Conservation (phyloP, 2,329 filamentous ascomycete species). For the Claviceps quebecensis region DNA sequence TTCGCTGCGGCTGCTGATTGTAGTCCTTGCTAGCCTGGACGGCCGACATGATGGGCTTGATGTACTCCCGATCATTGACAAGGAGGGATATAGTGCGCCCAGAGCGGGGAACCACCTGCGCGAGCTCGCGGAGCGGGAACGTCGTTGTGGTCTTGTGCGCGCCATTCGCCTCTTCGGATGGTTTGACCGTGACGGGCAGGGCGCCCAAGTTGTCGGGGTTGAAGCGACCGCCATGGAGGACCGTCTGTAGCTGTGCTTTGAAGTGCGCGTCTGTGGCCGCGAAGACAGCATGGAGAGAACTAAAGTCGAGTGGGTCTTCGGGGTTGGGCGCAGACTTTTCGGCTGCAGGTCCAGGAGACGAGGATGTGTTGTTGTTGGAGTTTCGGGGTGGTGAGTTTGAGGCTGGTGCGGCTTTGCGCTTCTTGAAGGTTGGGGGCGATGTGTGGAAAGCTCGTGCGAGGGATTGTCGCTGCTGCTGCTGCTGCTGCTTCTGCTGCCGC, state of each 20-base stretch:
- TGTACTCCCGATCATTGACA: slow-evolving; percentile 27
- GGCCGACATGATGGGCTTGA: slow-evolving; percentile 42
- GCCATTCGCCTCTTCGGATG: slow-evolving; percentile 5
- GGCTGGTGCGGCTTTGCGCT: slow-evolving; percentile 22
- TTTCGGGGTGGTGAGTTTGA: slow-evolving; percentile 15
- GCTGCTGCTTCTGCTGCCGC: neutral
- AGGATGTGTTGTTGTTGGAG: slow-evolving; percentile 8
- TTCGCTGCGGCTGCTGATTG: slow-evolving; percentile 47
- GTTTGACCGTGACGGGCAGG: slow-evolving; percentile 26
- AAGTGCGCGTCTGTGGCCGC: slow-evolving; percentile 27
- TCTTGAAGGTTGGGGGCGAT: slow-evolving; percentile 20
- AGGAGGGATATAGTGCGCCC: slow-evolving; percentile 27
- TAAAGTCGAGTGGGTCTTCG: slow-evolving; percentile 34
- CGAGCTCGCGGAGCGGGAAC: slow-evolving; percentile 41
- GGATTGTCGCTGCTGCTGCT: neutral
- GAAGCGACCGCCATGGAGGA: slow-evolving; percentile 34
- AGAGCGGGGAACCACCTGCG: slow-evolving; percentile 35
- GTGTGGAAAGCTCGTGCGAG: slow-evolving; percentile 14
- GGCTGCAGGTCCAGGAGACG: slow-evolving; percentile 9
- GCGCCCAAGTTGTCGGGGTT: slow-evolving; percentile 34
- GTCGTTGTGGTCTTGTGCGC: slow-evolving; percentile 8
- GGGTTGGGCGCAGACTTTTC: slow-evolving; percentile 17
- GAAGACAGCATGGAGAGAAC: slow-evolving; percentile 32
- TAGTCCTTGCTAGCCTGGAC: slow-evolving; percentile 38
- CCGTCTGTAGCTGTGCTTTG: slow-evolving; percentile 26